phyloP scores from a whole-genome alignment of 495 filamentous ascomycete genomes.

The Penicillium tannophilum region DNA sequence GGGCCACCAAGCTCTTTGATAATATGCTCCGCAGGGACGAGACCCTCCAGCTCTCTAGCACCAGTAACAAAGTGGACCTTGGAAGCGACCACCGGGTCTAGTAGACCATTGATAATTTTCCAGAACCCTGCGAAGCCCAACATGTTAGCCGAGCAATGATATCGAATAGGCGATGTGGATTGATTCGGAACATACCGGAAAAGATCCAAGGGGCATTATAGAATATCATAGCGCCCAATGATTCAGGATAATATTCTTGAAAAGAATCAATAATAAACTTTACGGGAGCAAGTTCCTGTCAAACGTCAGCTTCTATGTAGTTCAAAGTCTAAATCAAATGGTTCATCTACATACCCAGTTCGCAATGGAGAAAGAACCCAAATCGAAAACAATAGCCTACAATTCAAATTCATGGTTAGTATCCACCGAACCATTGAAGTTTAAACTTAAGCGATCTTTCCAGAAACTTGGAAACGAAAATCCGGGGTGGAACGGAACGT shows the following conservation, averaged over 20 bases:
- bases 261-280: slow-evolving; percentile 98
- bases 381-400: slow-evolving; percentile 85
- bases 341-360: slow-evolving; percentile 70
- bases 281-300: slow-evolving; percentile 83
- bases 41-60: slow-evolving; percentile 70
- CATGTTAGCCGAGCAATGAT: neutral
- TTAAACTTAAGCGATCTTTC: neutral
- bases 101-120: slow-evolving; percentile 87
- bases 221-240: slow-evolving; percentile 80
- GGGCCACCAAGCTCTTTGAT: slow-evolving; percentile 78
- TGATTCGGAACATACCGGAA: slow-evolving; percentile 54
- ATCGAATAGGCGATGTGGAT: neutral
- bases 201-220: slow-evolving; percentile 97
- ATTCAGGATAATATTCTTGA: slow-evolving; percentile 94
- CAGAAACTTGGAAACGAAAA: neutral
- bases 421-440: neutral
- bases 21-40: slow-evolving; percentile 67
- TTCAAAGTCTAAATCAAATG: neutral
- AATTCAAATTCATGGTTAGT: neutral
- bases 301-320: neutral
- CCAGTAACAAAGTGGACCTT: slow-evolving; percentile 94
- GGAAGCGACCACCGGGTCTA: slow-evolving; percentile 91
- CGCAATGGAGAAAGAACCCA: slow-evolving; percentile 83
- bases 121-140: slow-evolving; percentile 58
- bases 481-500: neutral